Conservation (phyloP, 257 asterid species). For the Nicotiana tomentosiformis region DNA sequence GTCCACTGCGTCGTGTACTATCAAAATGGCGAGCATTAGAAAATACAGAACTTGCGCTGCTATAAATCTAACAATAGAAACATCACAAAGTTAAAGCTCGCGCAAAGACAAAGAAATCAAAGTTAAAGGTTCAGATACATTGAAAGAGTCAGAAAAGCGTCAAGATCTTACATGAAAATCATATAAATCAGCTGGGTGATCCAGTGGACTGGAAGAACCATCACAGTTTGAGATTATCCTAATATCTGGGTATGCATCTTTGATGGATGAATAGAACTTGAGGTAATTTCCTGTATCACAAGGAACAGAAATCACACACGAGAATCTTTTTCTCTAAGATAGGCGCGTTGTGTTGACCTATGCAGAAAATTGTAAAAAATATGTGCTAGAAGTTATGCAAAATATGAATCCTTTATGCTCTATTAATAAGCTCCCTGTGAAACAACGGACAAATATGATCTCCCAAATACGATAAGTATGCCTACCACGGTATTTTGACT, state of each 20-base stretch:
- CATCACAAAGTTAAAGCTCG: neutral
- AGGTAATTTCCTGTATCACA: constrained; percentile 78
- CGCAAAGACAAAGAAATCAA: neutral
- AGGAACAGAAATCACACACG: neutral
- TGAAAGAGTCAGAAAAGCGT: neutral
- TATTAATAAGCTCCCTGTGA: neutral
- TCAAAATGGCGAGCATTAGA: constrained; percentile 47
- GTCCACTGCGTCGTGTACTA: constrained; percentile 58
- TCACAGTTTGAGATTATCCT: constrained; percentile 87
- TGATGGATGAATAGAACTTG: constrained; percentile 73
- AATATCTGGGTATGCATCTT: constrained; percentile 61
- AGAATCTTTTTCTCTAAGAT: neutral
- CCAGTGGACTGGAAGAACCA: constrained; percentile 57
- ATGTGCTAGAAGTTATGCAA: neutral
- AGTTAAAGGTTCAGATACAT: neutral
- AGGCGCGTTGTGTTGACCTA: neutral
- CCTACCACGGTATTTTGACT: constrained; percentile 70
- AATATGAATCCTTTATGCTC: neutral
- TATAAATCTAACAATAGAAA: constrained; percentile 55
- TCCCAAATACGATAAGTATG: neutral
- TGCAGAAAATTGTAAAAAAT: neutral
- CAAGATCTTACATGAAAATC: constrained; percentile 72
- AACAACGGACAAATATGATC: neutral
- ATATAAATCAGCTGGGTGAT: constrained; percentile 86
- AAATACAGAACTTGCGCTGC: constrained; percentile 48